Percentiles rank a stretch among this genome's conserved stretches.
phyloP scores from a whole-genome alignment of 78 protist species.

The Tieghemostelium lacteum region DNA sequence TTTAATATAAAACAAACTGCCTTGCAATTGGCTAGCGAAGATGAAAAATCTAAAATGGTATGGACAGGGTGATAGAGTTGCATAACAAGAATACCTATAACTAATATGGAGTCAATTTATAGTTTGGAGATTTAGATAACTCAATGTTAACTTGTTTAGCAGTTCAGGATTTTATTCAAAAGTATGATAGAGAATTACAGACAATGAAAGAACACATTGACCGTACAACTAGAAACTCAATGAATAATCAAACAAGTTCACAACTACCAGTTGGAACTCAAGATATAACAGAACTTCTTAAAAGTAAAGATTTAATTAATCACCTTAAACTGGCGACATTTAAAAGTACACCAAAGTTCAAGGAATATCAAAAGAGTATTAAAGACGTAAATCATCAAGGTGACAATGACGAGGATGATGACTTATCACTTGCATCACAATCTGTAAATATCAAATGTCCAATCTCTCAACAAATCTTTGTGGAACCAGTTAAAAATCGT shows the following conservation, averaged over 20 bases:
- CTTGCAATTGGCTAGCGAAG: slow-evolving; percentile 15
- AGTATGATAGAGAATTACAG: not conserved
- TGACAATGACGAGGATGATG: slow-evolving; percentile 21
- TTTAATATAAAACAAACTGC: slow-evolving; percentile 13
- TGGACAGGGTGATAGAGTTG: not conserved
- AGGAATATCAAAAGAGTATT: slow-evolving; percentile 5
- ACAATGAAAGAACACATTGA: slow-evolving; percentile 12
- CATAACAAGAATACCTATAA: not conserved
- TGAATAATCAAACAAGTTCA: not conserved
- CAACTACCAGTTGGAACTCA: slow-evolving; percentile 3
- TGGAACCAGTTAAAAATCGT: slow-evolving; percentile 20
- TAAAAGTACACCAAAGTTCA: not conserved
- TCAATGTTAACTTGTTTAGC: slow-evolving; percentile 5
- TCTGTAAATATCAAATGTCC: slow-evolving; percentile 53
- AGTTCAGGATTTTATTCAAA: not conserved
- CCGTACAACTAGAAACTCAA: not conserved
- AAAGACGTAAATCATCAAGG: slow-evolving; percentile 16
- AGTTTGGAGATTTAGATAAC: not conserved
- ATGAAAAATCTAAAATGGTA: not conserved
- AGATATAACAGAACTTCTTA: slow-evolving; percentile 24
- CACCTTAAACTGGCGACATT: not conserved
- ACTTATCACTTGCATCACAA: slow-evolving; percentile 50
- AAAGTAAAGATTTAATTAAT: not conserved
- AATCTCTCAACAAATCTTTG: slow-evolving; percentile 6
- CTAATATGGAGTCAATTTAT: too few relatives aligned